A percentile compares a stretch with the other conserved stretches of the same genome.
These are phyloP conservation scores for Neonectria coccinea DNA, from an alignment of 2,329 filamentous ascomycete genomes.

Conservation along the genomic window DNA sequence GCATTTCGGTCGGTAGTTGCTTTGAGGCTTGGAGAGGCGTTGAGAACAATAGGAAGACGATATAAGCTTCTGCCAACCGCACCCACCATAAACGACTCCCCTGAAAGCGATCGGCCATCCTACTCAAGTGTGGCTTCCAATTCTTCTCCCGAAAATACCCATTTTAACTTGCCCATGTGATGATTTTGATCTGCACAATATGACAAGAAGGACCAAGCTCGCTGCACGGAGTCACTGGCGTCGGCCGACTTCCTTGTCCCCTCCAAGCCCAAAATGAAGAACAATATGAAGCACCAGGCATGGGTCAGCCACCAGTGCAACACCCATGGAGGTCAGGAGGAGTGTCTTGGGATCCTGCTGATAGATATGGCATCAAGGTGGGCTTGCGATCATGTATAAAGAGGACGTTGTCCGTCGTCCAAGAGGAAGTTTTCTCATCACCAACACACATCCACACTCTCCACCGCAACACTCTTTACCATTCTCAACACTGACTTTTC, in stretches of 20 bases:
- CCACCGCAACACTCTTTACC: slow-evolving; percentile 39
- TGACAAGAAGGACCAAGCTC: neutral
- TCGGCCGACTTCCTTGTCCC: slow-evolving; percentile 1
- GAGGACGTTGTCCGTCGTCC: slow-evolving; percentile 8
- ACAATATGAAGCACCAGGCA: slow-evolving; percentile 28
- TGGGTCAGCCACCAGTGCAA: neutral
- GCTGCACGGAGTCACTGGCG: neutral
- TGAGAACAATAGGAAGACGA: slow-evolving; percentile 48
- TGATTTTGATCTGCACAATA: slow-evolving; percentile 2
- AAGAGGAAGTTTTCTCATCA: slow-evolving; percentile 22
- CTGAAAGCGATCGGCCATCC: slow-evolving; percentile 14
- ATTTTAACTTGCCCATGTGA: neutral
- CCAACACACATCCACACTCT: slow-evolving; percentile 33
- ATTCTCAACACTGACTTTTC: slow-evolving; percentile 44
- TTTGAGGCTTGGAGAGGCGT: slow-evolving; percentile 4
- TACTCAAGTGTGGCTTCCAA: slow-evolving; percentile 14
- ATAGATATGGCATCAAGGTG: neutral
- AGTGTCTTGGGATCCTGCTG: neutral
- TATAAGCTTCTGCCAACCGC: slow-evolving; percentile 44
- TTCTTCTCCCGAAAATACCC: neutral
- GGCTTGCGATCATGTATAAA: slow-evolving; percentile 36
- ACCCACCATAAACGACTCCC: slow-evolving; percentile 21
- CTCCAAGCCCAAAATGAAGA: slow-evolving; percentile 3
- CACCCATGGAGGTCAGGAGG: neutral
- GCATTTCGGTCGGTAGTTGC: neutral